These are phyloP conservation scores for Metschnikowia santaceciliae DNA, from an alignment of 805 yeast species.

Conservation along the genomic window DNA sequence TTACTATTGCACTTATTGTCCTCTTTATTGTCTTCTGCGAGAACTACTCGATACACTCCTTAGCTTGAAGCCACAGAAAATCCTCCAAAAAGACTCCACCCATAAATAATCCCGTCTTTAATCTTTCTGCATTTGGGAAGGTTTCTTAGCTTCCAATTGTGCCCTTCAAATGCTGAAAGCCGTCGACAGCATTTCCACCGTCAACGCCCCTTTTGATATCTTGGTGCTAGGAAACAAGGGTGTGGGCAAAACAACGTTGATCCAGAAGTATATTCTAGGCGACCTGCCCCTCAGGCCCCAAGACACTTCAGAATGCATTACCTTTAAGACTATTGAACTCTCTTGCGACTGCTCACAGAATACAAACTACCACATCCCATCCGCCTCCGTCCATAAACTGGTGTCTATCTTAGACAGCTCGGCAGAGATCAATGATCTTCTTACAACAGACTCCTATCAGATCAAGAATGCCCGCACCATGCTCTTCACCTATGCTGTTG, in stretches of 20 bases:
- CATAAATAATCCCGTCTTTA: not conserved
- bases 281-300: conserved; percentile 4
- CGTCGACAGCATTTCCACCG: conserved; percentile 12
- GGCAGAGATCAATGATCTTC: conserved; percentile 23
- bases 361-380: not conserved
- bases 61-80: not conserved
- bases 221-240: conserved; percentile 15
- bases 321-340: conserved; percentile 6
- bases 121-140: not conserved
- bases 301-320: conserved; percentile 12
- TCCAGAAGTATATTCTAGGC: conserved; percentile 14
- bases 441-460: conserved; percentile 25
- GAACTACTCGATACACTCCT: not conserved
- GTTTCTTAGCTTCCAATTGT: not conserved
- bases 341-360: conserved; percentile 1
- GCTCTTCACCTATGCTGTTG: conserved; percentile 30
- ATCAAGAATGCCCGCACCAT: conserved; percentile 27
- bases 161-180: conserved; percentile 3
- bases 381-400: conserved; percentile 15
- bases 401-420: conserved; percentile 32
- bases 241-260: conserved; percentile 16
- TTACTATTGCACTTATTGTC: not conserved
- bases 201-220: conserved; percentile 14
- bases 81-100: not conserved
- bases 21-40: not conserved